Evolutionary conservation across 208 protist species (phyloP).

Genomic region (Crithidia sp.): DNA sequence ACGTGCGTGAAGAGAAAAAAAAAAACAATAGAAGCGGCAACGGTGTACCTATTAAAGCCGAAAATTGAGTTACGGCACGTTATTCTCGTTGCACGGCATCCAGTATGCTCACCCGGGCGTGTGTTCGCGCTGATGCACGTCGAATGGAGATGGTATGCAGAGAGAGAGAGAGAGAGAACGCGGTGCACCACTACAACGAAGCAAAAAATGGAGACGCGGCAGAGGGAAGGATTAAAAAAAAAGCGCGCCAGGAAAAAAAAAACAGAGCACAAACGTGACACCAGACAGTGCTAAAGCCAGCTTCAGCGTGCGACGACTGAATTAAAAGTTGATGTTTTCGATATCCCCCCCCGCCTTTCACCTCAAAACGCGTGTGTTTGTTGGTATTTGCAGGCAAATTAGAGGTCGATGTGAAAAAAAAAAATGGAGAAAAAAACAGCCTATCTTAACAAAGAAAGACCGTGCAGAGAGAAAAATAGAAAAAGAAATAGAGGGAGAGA

Average conservation of each 20-base stretch:
- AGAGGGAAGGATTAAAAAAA: constrained; percentile 5
- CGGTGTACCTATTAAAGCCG: too few species aligned
- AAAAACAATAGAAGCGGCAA: neutral
- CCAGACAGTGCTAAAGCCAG: neutral
- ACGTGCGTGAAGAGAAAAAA: neutral
- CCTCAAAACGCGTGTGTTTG: too few species aligned
- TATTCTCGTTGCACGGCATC: too few species aligned
- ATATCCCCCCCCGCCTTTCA: too few species aligned
- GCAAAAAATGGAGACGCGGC: neutral
- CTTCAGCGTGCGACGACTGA: neutral
- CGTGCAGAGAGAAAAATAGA: neutral
- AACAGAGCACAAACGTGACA: neutral
- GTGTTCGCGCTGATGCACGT: too few species aligned
- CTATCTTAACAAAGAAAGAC: neutral
- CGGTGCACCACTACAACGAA: neutral
- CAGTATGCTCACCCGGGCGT: too few species aligned
- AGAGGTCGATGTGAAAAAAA: neutral
- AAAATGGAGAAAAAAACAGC: constrained; percentile 7
- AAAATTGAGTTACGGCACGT: too few species aligned
- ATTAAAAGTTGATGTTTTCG: too few species aligned
- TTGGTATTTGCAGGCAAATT: too few species aligned
- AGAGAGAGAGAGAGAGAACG: too few species aligned
- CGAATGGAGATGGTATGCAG: too few species aligned
- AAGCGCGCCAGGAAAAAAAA: constrained; percentile 4
- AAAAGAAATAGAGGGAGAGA: constrained; percentile 7